Evolutionary conservation across 441 rosid species (phyloP).

Genomic region (Populus hybrid): DNA sequence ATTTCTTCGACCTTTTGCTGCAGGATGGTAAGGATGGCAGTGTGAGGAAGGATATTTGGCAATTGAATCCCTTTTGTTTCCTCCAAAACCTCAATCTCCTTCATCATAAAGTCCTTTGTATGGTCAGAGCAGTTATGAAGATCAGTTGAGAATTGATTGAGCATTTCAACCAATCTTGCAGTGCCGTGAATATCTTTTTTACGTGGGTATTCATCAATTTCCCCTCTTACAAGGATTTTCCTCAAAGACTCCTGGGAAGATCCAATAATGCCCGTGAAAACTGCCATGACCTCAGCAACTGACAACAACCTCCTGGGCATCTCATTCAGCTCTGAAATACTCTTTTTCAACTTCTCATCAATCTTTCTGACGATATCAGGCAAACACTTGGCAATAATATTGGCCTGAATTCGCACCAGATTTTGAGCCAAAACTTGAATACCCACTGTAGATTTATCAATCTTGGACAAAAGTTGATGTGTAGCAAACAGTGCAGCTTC

Average conservation of each 20-base stretch:
- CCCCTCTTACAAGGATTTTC: slow-evolving; percentile 22
- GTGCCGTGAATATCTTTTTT: not conserved
- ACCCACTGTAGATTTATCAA: slow-evolving; percentile 25
- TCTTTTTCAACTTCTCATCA: slow-evolving; percentile 18
- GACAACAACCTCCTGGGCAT: slow-evolving; percentile 27
- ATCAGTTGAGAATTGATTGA: not conserved
- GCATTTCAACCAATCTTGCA: slow-evolving; percentile 22
- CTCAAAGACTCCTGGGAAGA: slow-evolving; percentile 28
- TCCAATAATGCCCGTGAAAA: slow-evolving; percentile 24
- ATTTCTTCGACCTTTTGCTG: slow-evolving; percentile 16
- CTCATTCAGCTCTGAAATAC: slow-evolving; percentile 17
- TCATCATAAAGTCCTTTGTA: not conserved
- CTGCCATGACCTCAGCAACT: slow-evolving; percentile 24
- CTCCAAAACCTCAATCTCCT: slow-evolving; percentile 20
- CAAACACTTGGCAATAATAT: slow-evolving; percentile 23
- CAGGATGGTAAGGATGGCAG: slow-evolving; percentile 17
- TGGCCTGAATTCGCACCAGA: slow-evolving; percentile 30
- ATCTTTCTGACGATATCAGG: slow-evolving; percentile 31
- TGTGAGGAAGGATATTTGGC: slow-evolving; percentile 15
- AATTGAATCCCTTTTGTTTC: slow-evolving; percentile 17
- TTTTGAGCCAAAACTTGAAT: slow-evolving; percentile 22
- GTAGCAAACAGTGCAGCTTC: slow-evolving; percentile 28
- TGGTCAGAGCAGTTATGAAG: slow-evolving; percentile 4
- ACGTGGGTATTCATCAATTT: slow-evolving; percentile 12
- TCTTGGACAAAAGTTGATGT: slow-evolving; percentile 19